Evolutionary conservation across 2,329 filamentous ascomycete genomes (phyloP).

Genomic region (Aureobasidium musti): DNA sequence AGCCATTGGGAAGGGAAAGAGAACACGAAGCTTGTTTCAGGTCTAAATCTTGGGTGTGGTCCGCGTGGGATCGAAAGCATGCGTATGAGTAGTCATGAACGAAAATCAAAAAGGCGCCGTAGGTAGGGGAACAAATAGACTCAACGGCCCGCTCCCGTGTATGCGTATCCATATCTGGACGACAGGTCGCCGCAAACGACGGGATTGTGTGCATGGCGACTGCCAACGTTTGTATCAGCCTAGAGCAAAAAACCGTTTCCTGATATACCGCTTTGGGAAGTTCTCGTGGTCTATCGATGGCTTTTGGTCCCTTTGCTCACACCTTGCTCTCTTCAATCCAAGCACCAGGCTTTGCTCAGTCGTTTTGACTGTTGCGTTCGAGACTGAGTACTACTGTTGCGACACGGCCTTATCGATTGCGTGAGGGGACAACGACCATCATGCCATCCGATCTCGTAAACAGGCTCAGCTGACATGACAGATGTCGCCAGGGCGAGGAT

Average conservation of each 20-base stretch:
- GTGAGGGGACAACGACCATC: not conserved
- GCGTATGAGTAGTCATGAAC: not conserved
- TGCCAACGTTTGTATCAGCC: not conserved
- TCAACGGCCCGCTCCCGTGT: conserved; percentile 28
- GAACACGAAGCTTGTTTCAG: conserved; percentile 23
- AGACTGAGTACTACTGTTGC: conserved; percentile 13
- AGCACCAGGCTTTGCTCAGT: not conserved
- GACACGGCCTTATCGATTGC: not conserved
- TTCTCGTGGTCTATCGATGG: conserved; percentile 1
- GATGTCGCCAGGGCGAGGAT: conserved; percentile 1
- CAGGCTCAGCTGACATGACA: conserved; percentile 15
- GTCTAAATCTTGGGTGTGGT: not conserved
- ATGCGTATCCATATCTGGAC: conserved; percentile 3
- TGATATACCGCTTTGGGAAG: conserved; percentile 21
- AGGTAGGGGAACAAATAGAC: not conserved
- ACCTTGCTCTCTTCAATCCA: not conserved
- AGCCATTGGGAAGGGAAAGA: no score
- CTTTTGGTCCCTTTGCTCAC: not conserved
- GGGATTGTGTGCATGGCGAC: conserved; percentile 18
- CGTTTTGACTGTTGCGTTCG: conserved; percentile 12
- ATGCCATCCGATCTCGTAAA: not conserved
- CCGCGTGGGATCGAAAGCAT: not conserved
- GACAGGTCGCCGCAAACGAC: not conserved
- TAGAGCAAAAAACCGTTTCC: not conserved
- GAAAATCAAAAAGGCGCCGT: no score